Conservation (phyloP, 164 flowering plant genomes). For the Berberis thunbergii region DNA sequence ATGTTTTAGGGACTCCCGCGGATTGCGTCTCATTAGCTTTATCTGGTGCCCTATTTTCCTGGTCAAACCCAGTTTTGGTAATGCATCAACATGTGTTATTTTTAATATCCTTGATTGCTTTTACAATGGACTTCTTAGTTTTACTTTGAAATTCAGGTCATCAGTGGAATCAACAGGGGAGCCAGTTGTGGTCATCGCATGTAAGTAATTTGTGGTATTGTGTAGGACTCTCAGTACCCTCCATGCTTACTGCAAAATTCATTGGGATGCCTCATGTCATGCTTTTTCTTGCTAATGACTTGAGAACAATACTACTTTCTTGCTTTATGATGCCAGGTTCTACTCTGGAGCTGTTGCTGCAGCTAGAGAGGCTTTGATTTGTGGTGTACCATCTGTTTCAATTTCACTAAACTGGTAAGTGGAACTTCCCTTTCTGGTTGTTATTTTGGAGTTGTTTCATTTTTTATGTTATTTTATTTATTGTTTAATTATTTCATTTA, state of each 20-base stretch:
- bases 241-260: too few species aligned
- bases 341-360: slow-evolving; percentile 90
- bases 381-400: slow-evolving; percentile 84
- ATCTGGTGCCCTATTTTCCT: slow-evolving; percentile 87
- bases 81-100: too few species aligned
- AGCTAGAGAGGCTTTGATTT: slow-evolving; percentile 81
- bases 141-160: slow-evolving; percentile 42
- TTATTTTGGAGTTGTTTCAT: not conserved
- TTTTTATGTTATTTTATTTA: not conserved
- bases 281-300: not conserved
- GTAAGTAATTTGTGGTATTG: slow-evolving; percentile 36
- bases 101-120: too few species aligned
- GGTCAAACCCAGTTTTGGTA: slow-evolving; percentile 94
- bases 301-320: not conserved
- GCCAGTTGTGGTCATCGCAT: slow-evolving; percentile 85
- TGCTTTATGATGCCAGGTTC: slow-evolving; percentile 36
- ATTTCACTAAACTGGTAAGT: slow-evolving; percentile 84
- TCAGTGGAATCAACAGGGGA: slow-evolving; percentile 88
- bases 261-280: not conserved
- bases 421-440: not conserved
- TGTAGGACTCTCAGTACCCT: too few species aligned
- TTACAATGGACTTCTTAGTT: not conserved
- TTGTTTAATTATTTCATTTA: slow-evolving; percentile 6
- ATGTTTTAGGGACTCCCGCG: slow-evolving; percentile 68
- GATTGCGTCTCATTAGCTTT: slow-evolving; percentile 94